Evolutionary conservation across 2,329 filamentous ascomycete genomes (phyloP).

Genomic region (Claviceps sp.): DNA sequence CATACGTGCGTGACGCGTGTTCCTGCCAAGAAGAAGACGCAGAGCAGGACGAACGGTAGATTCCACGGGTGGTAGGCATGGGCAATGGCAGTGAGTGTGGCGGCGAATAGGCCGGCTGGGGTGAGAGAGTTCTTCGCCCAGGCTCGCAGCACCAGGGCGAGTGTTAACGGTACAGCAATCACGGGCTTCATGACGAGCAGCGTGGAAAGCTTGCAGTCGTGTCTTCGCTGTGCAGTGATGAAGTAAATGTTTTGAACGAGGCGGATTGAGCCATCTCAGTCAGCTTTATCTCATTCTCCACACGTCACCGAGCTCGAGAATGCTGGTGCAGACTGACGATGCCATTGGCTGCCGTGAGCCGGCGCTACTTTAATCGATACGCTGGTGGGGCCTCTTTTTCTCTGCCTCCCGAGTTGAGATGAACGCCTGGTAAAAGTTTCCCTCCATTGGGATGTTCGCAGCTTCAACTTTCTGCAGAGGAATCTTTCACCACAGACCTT

Average conservation of each 20-base stretch:
- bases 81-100: constrained; percentile 57
- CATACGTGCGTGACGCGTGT: constrained; percentile 69
- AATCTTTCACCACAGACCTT: too few species aligned
- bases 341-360: background rate
- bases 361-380: constrained; percentile 2
- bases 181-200: constrained; percentile 37
- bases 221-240: background rate
- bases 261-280: too few species aligned
- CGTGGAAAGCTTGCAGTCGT: background rate
- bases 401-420: background rate
- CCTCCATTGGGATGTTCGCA: background rate
- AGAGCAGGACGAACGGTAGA: constrained; percentile 72
- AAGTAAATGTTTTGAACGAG: background rate
- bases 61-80: constrained; percentile 92
- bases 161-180: constrained; percentile 43
- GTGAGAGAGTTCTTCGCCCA: constrained; percentile 68
- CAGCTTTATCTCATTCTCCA: too few species aligned
- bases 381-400: background rate
- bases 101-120: constrained; percentile 56
- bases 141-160: constrained; percentile 52
- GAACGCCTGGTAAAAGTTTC: background rate
- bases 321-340: background rate
- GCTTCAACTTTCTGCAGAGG: background rate
- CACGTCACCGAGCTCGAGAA: too few species aligned
- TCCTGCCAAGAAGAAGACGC: constrained; percentile 76